Base-by-base conservation (phyloP, 2,329 filamentous ascomycete genomes). In the Thermomyces lanuginosus region DNA sequence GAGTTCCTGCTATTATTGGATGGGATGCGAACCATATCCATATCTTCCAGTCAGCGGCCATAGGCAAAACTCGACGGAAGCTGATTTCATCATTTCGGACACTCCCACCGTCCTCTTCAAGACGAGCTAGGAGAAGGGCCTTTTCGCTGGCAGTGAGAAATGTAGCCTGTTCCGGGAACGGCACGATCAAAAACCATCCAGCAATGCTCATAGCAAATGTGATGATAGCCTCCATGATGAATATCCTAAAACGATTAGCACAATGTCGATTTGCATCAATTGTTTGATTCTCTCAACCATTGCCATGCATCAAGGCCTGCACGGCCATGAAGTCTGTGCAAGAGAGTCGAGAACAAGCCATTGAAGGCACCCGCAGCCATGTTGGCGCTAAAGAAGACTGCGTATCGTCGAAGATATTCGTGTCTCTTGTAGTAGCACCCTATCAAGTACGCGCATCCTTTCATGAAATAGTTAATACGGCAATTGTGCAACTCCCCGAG, bases 291-390 rank as follows among this genome's bases (percentile, higher is more conserved):
- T n/a, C n/a, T n/a, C n/a, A n/a, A 42, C 46, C 48, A 48, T 19
- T 44, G 40, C 45, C 45, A 48, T 5, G 42, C 43, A 16, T 34
- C 35, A 19, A 46, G 45, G 10, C 44, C 44, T 8, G 26, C 41
- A n/a, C 44, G 22, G 12, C 44, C 43, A 14, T 39, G 31, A 41
- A 53, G 44, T 25, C 47, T 40, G 6, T 42, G 38, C 21, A 53
- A 40, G 10, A 46, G 49, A 23, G 50, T 56, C 8, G 55, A 53
- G 6, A 58, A 42, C 13, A 58, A 40, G 9, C 55, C 55, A 14
- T 53, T 48, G 23, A 58, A 54, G 6, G 48, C 53, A 8, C 53
- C 51, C 6, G 55, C 55, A 16, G 56, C 42, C 21, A 56, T 56
- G 16, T 46, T 45, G 0, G 52, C 49, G 15, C 46, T 45, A 38